Percentiles rank a stretch among this genome's conserved stretches.
Evolutionary conservation across 306 rosid species (phyloP).

Genomic region (Calophaca sinica): DNA sequence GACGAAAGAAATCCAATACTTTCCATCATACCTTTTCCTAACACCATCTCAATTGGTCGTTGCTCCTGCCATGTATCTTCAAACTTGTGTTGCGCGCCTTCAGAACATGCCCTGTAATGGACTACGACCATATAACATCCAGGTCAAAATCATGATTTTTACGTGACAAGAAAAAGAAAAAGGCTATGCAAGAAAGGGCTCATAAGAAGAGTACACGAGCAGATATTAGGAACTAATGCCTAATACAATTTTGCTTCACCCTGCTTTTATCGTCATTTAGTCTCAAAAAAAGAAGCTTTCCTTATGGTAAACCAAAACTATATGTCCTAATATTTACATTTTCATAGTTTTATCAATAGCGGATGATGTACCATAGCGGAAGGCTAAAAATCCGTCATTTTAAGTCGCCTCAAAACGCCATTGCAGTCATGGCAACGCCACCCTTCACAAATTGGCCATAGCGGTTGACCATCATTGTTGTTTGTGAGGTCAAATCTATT

Average conservation of each 20-base stretch:
- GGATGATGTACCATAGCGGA: too few species aligned
- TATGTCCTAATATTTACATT: slow-evolving; percentile 3
- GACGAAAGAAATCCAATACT: slow-evolving; percentile 15
- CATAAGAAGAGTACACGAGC: slow-evolving; percentile 11
- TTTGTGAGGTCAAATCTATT: too few species aligned
- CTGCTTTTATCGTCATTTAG: background rate
- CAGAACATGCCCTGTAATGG: slow-evolving; percentile 93
- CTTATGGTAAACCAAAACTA: slow-evolving; percentile 22
- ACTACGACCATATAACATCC: slow-evolving; percentile 56
- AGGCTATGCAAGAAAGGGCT: slow-evolving; percentile 17
- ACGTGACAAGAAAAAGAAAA: slow-evolving; percentile 13
- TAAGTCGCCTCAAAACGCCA: too few species aligned
- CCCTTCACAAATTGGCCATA: too few species aligned
- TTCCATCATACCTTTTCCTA: slow-evolving; percentile 77
- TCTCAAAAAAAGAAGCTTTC: slow-evolving; percentile 4
- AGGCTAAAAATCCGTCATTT: too few species aligned
- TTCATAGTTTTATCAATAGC: too few species aligned
- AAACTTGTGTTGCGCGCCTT: slow-evolving; percentile 84
- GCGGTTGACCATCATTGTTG: too few species aligned
- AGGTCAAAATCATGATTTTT: slow-evolving; percentile 39
- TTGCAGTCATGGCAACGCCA: too few species aligned
- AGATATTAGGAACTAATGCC: background rate
- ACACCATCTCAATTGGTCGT: slow-evolving; percentile 74
- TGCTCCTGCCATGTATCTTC: slow-evolving; percentile 96
- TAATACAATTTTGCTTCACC: background rate